Base-by-base conservation (phyloP, 2,329 filamentous ascomycete species). In the Didymella segeticola region DNA sequence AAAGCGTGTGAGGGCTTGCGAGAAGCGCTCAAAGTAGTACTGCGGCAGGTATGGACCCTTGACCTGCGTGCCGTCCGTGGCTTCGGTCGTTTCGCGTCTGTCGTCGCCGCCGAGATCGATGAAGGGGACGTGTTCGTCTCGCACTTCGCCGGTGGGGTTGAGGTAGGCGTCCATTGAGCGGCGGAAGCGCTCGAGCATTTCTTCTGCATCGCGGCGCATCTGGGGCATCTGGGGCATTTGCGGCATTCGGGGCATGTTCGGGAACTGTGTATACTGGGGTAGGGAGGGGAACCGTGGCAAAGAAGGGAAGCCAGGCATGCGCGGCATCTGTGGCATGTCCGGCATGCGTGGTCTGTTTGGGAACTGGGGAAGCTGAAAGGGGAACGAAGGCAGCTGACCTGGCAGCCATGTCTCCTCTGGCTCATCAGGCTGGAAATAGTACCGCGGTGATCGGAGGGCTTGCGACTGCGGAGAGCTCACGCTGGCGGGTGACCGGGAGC, bases 11-110 rank as follows among this genome's bases (percentile, higher is more conserved):
- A 81, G 57, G 27, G 76, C 77, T 37, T 78, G 69, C 6, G 74
- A 76, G 20, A 81, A 73, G 0, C 78, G 73, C 42, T 79, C 76
- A 7, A 81, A 64, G 56, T 80, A 78, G 34, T 79, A 78, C 53
- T 78, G 78, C 0, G 78, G 70, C 8, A 74, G 73, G 5, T 74
- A 75, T 17, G 79, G 78, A 29, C 69, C 64, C 45, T 65, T 61
- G 17, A 73, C 71, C 29, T 65, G 66, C 4, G 72, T 71, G 12
- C 70, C 71, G 38, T 74, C 73, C 7, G 69, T 72, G 14, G 71
- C 69, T n/a, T 58, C 57, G 4, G 60, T 62, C 4, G 60, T 61
- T 38, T 72, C 69, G 7, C 73, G 68, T 8, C 71, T 67, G 27
- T 76, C 71, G 12, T 64, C 62, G n/a, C 70, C 75, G 25, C 68